Conservation (phyloP, 345 rosid species). For the Eucalyptus sideroxylon region DNA sequence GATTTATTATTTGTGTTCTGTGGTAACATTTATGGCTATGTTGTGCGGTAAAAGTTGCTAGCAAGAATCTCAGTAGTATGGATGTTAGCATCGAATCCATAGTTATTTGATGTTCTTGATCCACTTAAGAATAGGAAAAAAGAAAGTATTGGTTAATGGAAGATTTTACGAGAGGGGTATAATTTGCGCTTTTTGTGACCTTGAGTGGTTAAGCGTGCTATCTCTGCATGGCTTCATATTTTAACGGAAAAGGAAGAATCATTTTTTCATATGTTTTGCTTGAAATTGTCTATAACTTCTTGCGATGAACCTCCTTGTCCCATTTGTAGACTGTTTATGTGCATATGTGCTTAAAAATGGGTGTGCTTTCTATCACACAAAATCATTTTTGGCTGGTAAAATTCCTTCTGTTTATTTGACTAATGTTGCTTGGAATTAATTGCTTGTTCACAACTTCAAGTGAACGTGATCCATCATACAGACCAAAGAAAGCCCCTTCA, state of each 20-base stretch:
- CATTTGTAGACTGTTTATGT: neutral
- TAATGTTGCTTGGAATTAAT: neutral
- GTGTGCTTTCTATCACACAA: neutral
- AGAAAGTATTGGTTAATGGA: neutral
- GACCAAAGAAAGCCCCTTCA: conserved; percentile 49
- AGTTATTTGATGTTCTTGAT: neutral
- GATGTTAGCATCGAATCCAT: no score
- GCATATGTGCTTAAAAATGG: neutral
- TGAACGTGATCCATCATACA: conserved; percentile 4
- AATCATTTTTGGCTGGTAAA: neutral
- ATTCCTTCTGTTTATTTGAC: neutral
- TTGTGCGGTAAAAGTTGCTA: no score
- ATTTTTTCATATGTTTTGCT: neutral
- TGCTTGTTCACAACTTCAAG: neutral
- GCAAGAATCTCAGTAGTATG: no score
- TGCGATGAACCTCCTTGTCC: neutral
- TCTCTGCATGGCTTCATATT: neutral
- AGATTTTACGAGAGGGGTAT: neutral
- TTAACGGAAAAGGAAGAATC: neutral
- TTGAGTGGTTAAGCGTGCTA: neutral
- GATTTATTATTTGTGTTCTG: no score
- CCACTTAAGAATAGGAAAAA: neutral
- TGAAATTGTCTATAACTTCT: neutral
- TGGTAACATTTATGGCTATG: no score
- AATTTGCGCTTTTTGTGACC: neutral